These are phyloP conservation scores for Mediolabrus comicus DNA, from an alignment of 108 stramenopile species.

Conservation along the genomic window DNA sequence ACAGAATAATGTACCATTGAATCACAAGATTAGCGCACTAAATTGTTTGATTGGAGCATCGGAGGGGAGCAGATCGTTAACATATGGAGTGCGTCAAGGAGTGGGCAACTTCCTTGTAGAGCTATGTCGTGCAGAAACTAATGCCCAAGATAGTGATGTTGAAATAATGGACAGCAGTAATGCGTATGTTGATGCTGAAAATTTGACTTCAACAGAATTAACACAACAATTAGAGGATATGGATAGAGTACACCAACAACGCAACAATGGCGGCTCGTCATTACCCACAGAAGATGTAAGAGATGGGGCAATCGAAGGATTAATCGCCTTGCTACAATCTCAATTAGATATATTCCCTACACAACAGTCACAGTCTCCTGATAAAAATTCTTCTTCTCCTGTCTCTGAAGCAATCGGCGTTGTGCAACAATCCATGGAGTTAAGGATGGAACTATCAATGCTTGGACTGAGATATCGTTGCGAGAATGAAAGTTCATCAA, in stretches of 20 bases:
- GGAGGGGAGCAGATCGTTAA: constrained; percentile 37
- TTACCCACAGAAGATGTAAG: constrained; percentile 43
- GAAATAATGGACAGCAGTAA: neutral
- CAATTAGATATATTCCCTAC: constrained; percentile 38
- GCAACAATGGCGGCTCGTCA: neutral
- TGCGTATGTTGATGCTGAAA: constrained; percentile 27
- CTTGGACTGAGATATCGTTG: constrained; percentile 60
- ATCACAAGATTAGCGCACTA: constrained; percentile 18
- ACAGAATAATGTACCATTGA: neutral
- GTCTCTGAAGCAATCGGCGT: constrained; percentile 26
- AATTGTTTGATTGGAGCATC: constrained; percentile 42
- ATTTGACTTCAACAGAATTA: constrained; percentile 23
- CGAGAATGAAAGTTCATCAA: constrained; percentile 24
- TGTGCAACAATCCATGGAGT: constrained; percentile 36
- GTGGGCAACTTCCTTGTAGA: constrained; percentile 58
- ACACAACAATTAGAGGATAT: constrained; percentile 22
- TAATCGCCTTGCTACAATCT: constrained; percentile 39
- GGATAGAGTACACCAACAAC: constrained; percentile 10
- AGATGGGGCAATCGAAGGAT: constrained; percentile 53
- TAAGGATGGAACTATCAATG: constrained; percentile 49
- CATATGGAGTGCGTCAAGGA: constrained; percentile 39
- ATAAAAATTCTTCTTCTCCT: constrained; percentile 5
- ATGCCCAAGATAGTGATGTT: constrained; percentile 17
- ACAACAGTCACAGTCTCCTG: constrained; percentile 19
- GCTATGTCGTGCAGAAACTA: constrained; percentile 55